Percentiles rank a stretch among this genome's conserved stretches.
phyloP scores from a whole-genome alignment of 2,329 filamentous ascomycete species.

The Monilinia fructicola region DNA sequence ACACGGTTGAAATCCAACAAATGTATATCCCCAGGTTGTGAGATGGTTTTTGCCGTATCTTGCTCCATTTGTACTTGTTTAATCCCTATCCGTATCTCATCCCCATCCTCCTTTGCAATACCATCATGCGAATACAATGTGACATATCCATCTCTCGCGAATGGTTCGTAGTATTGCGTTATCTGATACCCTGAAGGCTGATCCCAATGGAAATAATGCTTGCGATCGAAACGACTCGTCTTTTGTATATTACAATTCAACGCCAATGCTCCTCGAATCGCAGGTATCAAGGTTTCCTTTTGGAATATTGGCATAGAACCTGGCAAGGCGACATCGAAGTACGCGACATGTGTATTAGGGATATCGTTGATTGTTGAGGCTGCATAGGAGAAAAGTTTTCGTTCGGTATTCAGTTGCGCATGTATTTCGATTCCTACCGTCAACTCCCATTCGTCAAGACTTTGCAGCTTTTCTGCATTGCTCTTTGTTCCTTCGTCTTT shows the following conservation, averaged over 20 bases:
- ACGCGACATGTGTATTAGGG: constrained; percentile 83
- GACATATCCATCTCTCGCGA: constrained; percentile 70
- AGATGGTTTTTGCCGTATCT: constrained; percentile 91
- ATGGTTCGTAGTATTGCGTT: constrained; percentile 85
- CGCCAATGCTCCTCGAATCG: constrained; percentile 83
- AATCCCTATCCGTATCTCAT: constrained; percentile 73
- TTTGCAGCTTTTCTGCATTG: constrained; percentile 47
- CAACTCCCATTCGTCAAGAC: constrained; percentile 72
- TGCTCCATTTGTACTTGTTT: constrained; percentile 97
- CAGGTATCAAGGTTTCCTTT: constrained; percentile 77
- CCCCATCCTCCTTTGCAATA: constrained; percentile 71
- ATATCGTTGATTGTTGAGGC: constrained; percentile 62
- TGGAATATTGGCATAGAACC: constrained; percentile 89
- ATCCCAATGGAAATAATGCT: constrained; percentile 99
- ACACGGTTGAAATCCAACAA: constrained; percentile 94
- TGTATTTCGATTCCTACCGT: constrained; percentile 98
- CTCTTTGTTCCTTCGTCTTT: constrained; percentile 63
- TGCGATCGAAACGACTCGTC: constrained; percentile 84
- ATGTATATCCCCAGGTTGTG: constrained; percentile 69
- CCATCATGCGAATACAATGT: constrained; percentile 73
- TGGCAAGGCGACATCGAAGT: constrained; percentile 86
- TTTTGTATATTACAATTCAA: constrained; percentile 76
- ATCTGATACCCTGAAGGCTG: constrained; percentile 97
- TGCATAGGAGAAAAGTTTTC: constrained; percentile 85
- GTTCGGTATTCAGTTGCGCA: constrained; percentile 84